Evolutionary conservation across 1,284 basidiomycete species (phyloP), one percentile per base, ranked within the genome.

Genomic region (Pterulicium gracile): DNA sequence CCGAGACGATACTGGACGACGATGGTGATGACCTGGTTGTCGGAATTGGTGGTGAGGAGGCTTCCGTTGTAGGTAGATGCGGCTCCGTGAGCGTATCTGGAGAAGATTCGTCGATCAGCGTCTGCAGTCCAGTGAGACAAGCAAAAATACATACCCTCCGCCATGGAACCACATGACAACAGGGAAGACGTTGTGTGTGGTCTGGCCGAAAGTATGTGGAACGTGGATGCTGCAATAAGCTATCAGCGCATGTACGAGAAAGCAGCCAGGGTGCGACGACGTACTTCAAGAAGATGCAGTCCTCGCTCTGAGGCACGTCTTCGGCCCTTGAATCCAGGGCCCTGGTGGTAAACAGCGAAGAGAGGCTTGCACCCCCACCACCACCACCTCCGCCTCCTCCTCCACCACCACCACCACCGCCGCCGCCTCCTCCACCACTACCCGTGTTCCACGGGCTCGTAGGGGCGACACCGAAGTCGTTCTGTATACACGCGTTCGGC

Each of bases 1-100:
- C 69, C 69, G 0, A 72, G 54, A 19, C 68, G 60, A 47, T 70
- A 69, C 51, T 70, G 66, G 19, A 58, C 51, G 4, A 50, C 47
- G 10, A 59, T 55, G 2, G 50, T 50, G 13, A 59, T 51, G 2
- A 58, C 48, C 13, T 51, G 35, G 23, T 50, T 49, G n/a, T 53
- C 42, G 2, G 55, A 49, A 39, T 55, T 54, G 13, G 42, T 43
- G 15, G 54, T 43, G 4, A 56, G 45, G 21, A 57, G 55, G 10
- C 48, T 34, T 23, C 54, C 54, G 14, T 51, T 36, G 40, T 52
- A 53, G 14, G n/a, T 7, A 19, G 42, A 19, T 18, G 47, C 50
- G 34, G 40, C 34, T 3, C 56, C 54, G 2, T 34, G 19, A 1
- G 44, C 32, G 39, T 55, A 55, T 36, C 56, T 57, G 17, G 23